phyloP scores from a whole-genome alignment of 306 rosid species.

The Quercus cerris region DNA sequence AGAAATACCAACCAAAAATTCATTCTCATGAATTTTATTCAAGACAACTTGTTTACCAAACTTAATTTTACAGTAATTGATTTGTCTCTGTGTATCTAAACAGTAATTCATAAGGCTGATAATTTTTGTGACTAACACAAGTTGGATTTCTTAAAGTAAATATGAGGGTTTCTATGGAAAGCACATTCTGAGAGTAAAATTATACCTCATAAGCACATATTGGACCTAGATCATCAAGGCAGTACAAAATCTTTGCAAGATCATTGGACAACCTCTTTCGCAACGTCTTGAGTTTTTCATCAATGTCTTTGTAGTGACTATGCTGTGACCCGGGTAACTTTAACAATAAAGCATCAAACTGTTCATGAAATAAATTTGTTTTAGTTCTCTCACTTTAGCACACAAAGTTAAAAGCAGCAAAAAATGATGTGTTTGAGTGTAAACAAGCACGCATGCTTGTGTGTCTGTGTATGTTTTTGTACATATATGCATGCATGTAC shows the following conservation, averaged over 20 bases:
- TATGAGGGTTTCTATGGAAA: too few species aligned
- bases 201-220: conserved; percentile 86
- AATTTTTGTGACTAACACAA: too few species aligned
- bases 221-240: conserved; percentile 83
- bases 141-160: too few species aligned
- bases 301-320: conserved; percentile 43
- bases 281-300: conserved; percentile 44
- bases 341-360: conserved; percentile 50
- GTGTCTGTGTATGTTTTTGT: too few species aligned
- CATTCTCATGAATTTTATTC: too few species aligned
- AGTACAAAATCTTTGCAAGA: conserved; percentile 55
- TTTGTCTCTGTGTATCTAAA: too few species aligned
- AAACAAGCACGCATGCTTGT: background rate
- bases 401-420: conserved; percentile 1
- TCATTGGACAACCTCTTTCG: conserved; percentile 55
- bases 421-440: background rate
- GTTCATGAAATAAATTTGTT: conserved; percentile 31
- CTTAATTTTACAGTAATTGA: too few species aligned
- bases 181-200: background rate
- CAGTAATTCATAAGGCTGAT: too few species aligned
- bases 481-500: background rate
- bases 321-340: conserved; percentile 40
- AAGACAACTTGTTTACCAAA: too few species aligned
- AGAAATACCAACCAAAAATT: too few species aligned
- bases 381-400: conserved; percentile 15